phyloP scores from a whole-genome alignment of 331 rosid genomes.

The Acacia pycnantha region DNA sequence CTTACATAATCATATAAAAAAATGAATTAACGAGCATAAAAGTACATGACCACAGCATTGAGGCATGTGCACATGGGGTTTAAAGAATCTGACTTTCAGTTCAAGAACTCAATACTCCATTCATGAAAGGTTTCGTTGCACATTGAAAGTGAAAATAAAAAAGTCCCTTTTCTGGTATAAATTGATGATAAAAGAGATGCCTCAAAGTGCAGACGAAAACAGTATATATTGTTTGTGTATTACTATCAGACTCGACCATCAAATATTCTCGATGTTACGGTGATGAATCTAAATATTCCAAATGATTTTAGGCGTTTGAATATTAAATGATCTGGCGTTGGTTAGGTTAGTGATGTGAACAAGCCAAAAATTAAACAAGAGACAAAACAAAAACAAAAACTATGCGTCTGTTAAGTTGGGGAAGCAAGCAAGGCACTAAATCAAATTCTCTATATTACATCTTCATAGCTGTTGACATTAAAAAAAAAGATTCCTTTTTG shows the following conservation, averaged over 20 bases:
- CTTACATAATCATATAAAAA: too few relatives aligned
- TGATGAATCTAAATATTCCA: slow-evolving; percentile 29
- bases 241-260: background rate
- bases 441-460: slow-evolving; percentile 17
- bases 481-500: slow-evolving; percentile 34
- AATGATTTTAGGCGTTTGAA: slow-evolving; percentile 32
- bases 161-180: slow-evolving; percentile 23
- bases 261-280: slow-evolving; percentile 19
- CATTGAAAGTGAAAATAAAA: background rate
- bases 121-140: slow-evolving; percentile 27
- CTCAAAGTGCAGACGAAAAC: background rate
- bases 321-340: slow-evolving; percentile 25
- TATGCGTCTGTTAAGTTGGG: slow-evolving; percentile 37
- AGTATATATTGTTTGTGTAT: background rate
- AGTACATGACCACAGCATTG: slow-evolving; percentile 3
- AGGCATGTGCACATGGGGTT: slow-evolving; percentile 44
- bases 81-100: slow-evolving; percentile 26
- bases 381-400: background rate
- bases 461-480: slow-evolving; percentile 17
- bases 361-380: slow-evolving; percentile 20
- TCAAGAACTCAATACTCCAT: slow-evolving; percentile 31
- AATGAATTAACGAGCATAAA: slow-evolving; percentile 23
- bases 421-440: slow-evolving; percentile 33
- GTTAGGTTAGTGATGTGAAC: slow-evolving; percentile 26
- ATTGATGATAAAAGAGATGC: slow-evolving; percentile 23